A percentile compares a stretch with the other conserved stretches of the same genome.
phyloP scores from a whole-genome alignment of 2,329 filamentous ascomycete genomes.

The Exophiala mesophila region DNA sequence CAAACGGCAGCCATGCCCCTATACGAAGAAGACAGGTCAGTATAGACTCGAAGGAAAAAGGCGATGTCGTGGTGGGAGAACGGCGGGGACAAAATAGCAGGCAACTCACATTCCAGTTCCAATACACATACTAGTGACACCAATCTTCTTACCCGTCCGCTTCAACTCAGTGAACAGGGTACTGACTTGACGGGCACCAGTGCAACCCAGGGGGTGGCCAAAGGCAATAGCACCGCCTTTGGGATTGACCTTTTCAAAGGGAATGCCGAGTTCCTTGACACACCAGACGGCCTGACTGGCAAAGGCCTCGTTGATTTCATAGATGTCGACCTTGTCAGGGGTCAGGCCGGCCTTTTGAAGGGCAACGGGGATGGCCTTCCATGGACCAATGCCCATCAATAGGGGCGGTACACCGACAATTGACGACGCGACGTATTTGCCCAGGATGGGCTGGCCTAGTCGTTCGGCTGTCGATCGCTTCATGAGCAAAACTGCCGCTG shows the following conservation, averaged over 20 bases:
- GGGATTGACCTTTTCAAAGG: slow-evolving; percentile 85
- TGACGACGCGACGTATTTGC: slow-evolving; percentile 83
- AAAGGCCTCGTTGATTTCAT: slow-evolving; percentile 99
- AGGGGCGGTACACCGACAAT: slow-evolving; percentile 86
- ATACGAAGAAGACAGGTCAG: slow-evolving; percentile 6
- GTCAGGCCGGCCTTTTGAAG: slow-evolving; percentile 80
- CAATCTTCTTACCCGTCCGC: slow-evolving; percentile 77
- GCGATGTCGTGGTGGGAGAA: too few relatives aligned
- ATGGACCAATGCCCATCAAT: slow-evolving; percentile 93
- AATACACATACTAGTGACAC: slow-evolving; percentile 92
- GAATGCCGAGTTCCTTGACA: slow-evolving; percentile 77
- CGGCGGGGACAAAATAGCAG: too few relatives aligned
- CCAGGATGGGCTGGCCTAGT: slow-evolving; percentile 81
- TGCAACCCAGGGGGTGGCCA: slow-evolving; percentile 86
- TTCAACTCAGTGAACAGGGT: slow-evolving; percentile 86
- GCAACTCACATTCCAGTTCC: slow-evolving; percentile 73
- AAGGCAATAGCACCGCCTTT: slow-evolving; percentile 97
- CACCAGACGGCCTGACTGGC: slow-evolving; percentile 94
- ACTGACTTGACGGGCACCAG: slow-evolving; percentile 86
- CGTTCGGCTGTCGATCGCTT: slow-evolving; percentile 83
- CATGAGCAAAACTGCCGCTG: slow-evolving; percentile 93
- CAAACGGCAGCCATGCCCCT: slow-evolving; percentile 87
- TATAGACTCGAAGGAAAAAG: not conserved
- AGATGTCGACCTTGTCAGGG: slow-evolving; percentile 92
- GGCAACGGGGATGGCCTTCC: slow-evolving; percentile 90